Base-by-base conservation (phyloP, 257 asterid genomes). In the Galeopsis tetrahit region DNA sequence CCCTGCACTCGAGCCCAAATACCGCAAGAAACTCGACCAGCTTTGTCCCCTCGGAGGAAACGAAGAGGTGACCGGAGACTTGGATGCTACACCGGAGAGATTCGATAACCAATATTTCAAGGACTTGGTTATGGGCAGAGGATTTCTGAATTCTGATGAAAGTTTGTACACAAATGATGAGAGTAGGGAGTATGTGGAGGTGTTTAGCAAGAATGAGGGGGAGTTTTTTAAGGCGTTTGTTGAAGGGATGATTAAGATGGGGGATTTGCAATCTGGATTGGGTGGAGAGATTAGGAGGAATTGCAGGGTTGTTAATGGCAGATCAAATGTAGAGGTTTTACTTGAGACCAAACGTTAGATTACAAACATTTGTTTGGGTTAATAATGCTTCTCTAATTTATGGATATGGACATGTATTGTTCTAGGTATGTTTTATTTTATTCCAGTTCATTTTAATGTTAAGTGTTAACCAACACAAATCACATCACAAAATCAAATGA, bases 141-240 rank as follows among this genome's bases (percentile, higher is more conserved):
- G 98, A 2, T 95, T 95, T 66, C 60, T 95, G 66, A 95, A 95
- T 62, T 95, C 99, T 0, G 97, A 95, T 76, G 87, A 95, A 34
- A 86, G 91, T 0, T 56, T 92, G 72, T 82, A 49, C 59, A 85
- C 96, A 1, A 53, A 31, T 9, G 69, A 77, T 1, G 53, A 79
- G 52, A 95, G 98, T 0, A 82, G 89, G 28, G 76, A 67, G 52
- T 90, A 75, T 67, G 98, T 92, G 51, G 42, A 11, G 82, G 48
- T 28, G 15, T 95, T 85, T 53, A 72, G 93, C 60, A 31, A 8
- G 74, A 63, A 80, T 57, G 73, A 85, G 76, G 14, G 40, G 0
- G 71, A 56, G 10, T 95, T 92, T 69, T 86, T 83, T 3, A 42
- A 52, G 34, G 97, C 96, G 0, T 90, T 95, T 17, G 89, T 76